phyloP scores from a whole-genome alignment of 2,329 filamentous ascomycete species.

The Hirsutella minnesotensis region DNA sequence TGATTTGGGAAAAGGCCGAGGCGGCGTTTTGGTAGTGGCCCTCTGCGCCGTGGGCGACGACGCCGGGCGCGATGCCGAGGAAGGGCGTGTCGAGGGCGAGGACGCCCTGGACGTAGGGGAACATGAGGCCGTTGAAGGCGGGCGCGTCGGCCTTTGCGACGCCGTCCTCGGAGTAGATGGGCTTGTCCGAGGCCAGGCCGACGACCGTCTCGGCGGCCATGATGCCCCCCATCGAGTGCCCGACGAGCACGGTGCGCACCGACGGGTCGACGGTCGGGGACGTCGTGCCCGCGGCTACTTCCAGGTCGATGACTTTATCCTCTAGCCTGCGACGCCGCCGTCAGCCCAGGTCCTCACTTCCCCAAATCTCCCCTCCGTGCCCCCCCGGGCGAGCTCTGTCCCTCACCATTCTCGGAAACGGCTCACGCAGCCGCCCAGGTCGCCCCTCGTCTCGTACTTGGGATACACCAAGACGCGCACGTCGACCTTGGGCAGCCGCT shows the following conservation, averaged over 20 bases:
- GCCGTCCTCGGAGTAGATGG: conserved; percentile 36
- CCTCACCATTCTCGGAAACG: conserved; percentile 64
- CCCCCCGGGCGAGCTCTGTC: no score
- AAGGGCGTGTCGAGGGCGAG: conserved; percentile 93
- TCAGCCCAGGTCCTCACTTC: background rate
- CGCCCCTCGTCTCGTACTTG: conserved; percentile 70
- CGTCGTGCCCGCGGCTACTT: conserved; percentile 68
- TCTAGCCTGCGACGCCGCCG: conserved; percentile 49
- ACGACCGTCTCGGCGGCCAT: conserved; percentile 84
- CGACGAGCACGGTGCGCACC: conserved; percentile 69
- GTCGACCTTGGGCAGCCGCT: conserved; percentile 56
- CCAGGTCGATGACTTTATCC: conserved; percentile 86
- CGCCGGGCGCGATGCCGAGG: conserved; percentile 66
- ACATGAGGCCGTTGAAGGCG: conserved; percentile 59
- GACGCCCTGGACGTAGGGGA: conserved; percentile 82
- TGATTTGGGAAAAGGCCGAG: conserved; percentile 54
- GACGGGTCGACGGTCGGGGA: conserved; percentile 80
- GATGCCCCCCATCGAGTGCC: conserved; percentile 89
- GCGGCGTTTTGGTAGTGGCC: conserved; percentile 66
- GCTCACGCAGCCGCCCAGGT: conserved; percentile 57
- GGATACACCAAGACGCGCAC: conserved; percentile 64
- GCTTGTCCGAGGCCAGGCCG: conserved; percentile 47
- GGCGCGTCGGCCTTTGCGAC: conserved; percentile 22
- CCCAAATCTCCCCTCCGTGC: no score
- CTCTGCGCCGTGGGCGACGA: conserved; percentile 80